These are phyloP conservation scores for Boletus rubroflammeus DNA, from an alignment of 768 basidiomycete genomes.

Conservation along the genomic window DNA sequence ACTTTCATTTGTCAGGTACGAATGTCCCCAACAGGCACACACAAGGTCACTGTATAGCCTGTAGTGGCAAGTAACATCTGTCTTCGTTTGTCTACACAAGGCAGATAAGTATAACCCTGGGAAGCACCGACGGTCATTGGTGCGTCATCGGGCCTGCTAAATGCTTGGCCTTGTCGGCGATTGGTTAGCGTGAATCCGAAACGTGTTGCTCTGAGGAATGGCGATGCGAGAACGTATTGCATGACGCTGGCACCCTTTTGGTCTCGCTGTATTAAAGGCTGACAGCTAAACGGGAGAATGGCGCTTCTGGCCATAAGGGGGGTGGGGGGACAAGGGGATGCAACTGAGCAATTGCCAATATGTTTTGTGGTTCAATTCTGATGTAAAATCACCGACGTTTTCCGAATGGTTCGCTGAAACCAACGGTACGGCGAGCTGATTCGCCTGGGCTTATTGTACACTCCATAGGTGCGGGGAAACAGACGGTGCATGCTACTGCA, in stretches of 20 bases:
- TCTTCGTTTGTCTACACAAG: neutral
- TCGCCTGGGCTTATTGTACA: neutral
- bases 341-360: neutral
- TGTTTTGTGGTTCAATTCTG: neutral
- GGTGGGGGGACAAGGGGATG: neutral
- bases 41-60: neutral
- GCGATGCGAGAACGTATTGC: neutral
- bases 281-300: neutral
- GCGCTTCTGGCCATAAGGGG: neutral
- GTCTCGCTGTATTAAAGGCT: neutral
- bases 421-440: neutral
- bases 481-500: neutral
- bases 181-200: constrained; percentile 1
- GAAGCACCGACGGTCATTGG: neutral
- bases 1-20: neutral
- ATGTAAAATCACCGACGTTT: neutral
- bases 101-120: neutral
- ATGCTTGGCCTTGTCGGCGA: neutral
- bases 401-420: neutral
- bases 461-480: neutral
- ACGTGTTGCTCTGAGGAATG: neutral
- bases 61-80: neutral
- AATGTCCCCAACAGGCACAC: neutral
- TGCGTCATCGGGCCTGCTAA: neutral
- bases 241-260: neutral